Percentiles rank a stretch among this genome's conserved stretches.
Evolutionary conservation across 805 yeast species (phyloP).

Genomic region (Pichia ethanolica): DNA sequence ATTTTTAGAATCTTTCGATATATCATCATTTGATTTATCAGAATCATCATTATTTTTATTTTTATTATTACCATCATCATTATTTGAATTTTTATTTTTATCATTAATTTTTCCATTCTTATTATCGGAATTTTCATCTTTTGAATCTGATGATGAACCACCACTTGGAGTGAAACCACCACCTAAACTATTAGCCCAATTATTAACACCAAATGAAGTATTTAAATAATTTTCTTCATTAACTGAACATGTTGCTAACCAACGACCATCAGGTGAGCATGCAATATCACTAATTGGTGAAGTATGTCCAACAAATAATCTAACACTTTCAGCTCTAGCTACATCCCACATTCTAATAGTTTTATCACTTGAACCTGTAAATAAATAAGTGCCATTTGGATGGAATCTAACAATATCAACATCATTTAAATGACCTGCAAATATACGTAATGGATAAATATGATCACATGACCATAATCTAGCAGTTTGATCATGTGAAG

Average conservation of each 20-base stretch:
- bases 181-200: conserved; percentile 7
- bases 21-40: neutral
- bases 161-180: conserved; percentile 10
- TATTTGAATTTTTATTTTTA: neutral
- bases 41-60: neutral
- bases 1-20: no score
- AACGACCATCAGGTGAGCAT: conserved; percentile 93
- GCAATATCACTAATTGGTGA: conserved; percentile 83
- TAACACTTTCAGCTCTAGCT: conserved; percentile 76
- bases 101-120: neutral
- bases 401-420: conserved; percentile 94
- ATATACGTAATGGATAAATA: conserved; percentile 88
- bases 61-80: neutral
- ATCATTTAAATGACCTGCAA: conserved; percentile 96
- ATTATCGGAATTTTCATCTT: neutral
- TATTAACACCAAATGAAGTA: conserved; percentile 8
- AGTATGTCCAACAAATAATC: conserved; percentile 88
- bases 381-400: conserved; percentile 89
- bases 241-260: conserved; percentile 67
- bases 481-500: conserved; percentile 96
- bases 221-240: conserved; percentile 9
- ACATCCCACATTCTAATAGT: conserved; percentile 99
- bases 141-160: neutral
- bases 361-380: conserved; percentile 93
- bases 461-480: conserved; percentile 98